Conservation (phyloP, 1,139 yeast genomes). For the Geotrichum candidum region DNA sequence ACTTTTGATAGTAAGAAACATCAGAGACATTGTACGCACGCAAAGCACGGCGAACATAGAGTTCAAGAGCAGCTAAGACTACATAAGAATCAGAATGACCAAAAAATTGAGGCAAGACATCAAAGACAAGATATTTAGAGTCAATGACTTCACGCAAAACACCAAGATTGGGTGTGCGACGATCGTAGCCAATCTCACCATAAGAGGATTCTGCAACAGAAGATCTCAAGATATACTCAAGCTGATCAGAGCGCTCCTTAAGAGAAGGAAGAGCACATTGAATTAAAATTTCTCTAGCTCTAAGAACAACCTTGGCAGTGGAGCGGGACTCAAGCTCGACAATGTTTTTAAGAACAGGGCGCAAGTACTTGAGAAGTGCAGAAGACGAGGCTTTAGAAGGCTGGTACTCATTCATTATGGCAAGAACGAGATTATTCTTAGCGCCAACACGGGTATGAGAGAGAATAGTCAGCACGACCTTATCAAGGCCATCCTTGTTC, state of each 20-base stretch:
- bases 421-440: conserved; percentile 81
- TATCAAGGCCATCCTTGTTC: conserved; percentile 65
- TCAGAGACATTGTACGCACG: conserved; percentile 89
- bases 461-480: conserved; percentile 65
- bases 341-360: conserved; percentile 64
- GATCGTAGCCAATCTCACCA: conserved; percentile 69
- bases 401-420: conserved; percentile 67
- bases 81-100: conserved; percentile 80
- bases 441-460: conserved; percentile 93
- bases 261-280: conserved; percentile 96
- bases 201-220: conserved; percentile 80
- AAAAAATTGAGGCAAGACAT: conserved; percentile 88
- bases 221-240: conserved; percentile 89
- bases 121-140: conserved; percentile 92
- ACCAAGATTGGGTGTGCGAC: conserved; percentile 75
- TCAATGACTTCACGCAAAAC: conserved; percentile 87
- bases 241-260: conserved; percentile 92
- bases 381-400: conserved; percentile 55
- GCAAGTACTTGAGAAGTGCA: conserved; percentile 61
- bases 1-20: conserved; percentile 55
- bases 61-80: conserved; percentile 93
- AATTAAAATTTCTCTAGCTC: conserved; percentile 91
- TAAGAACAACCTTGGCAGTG: conserved; percentile 90
- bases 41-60: conserved; percentile 92
- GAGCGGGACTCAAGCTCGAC: conserved; percentile 86